Base-by-base conservation (phyloP, 345 rosid genomes). In the Adansonia digitata region DNA sequence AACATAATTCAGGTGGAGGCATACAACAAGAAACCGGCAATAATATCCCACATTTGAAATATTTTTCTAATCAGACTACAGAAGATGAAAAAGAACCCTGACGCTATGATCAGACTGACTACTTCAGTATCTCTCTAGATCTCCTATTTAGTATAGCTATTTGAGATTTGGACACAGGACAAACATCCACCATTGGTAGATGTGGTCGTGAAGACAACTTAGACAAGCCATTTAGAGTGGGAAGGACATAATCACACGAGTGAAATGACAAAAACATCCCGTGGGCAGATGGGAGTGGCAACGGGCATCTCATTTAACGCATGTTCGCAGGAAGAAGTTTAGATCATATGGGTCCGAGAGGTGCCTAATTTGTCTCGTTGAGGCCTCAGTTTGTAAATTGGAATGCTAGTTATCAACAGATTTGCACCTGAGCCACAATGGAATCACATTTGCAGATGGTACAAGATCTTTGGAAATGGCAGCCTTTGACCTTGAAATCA, bases 391-490 rank as follows among this genome's bases (percentile, higher is more conserved):
- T 59, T 48, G 45, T 22, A 9, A 20, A 70, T 62, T 31, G 26
- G 42, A 31, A 70, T 29, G 22, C 40, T 26, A 5, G 4, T 43
- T 34, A 18, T 20, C 10, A 7, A 20, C 14, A 9, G 18, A 27
- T 52, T 52, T 17, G 6, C 84, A 90, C 98, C 98, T 94, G 93
- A 3, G 96, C 98, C 0, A 89, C 85, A 15, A 92, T 85, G 55
- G 88, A 86, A 74, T 91, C 77, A 35, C 78, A 90, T 71, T 68
- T 80, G 68, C 83, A 90, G 48, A 94, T 85, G 42, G 94, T 91
- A 78, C 91, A 94, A 0, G 98, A 91, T 85, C 85, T 88, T 84
- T 85, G 93, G 80, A 91, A 94, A 31, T 87, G 84, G 61, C 74
- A 84, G 45, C 98, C 98, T 84, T 79, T 88, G 73, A 94, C 74